Conservation (phyloP, 192 early-diverging fungal species). For the Globomyces pollinis-pini region DNA sequence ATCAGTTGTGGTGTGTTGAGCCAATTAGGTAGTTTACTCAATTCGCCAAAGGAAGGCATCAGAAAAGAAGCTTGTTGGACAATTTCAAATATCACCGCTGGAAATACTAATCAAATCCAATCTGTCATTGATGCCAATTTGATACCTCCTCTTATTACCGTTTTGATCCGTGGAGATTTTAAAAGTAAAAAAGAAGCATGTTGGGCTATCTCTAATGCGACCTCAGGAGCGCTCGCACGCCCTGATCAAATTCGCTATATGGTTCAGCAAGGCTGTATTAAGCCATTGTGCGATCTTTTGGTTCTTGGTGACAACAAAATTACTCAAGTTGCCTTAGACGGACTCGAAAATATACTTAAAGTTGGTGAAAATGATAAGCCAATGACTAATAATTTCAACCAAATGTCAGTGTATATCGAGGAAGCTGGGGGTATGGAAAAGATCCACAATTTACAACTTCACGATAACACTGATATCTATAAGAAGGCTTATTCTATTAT, state of each 20-base stretch:
- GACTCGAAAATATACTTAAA: constrained; percentile 94
- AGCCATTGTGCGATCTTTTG: constrained; percentile 90
- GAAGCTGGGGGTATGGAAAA: constrained; percentile 92
- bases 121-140: constrained; percentile 91
- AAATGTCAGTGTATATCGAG: constrained; percentile 85
- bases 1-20: constrained; percentile 82
- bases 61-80: constrained; percentile 99
- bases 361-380: constrained; percentile 83
- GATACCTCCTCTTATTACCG: constrained; percentile 82
- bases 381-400: constrained; percentile 60
- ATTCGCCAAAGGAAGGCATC: constrained; percentile 87
- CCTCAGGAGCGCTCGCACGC: constrained; percentile 77
- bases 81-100: constrained; percentile 97
- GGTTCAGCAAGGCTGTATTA: constrained; percentile 86
- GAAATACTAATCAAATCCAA: constrained; percentile 89
- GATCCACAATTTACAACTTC: constrained; percentile 88
- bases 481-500: constrained; percentile 93
- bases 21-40: constrained; percentile 74
- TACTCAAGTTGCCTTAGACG: constrained; percentile 94
- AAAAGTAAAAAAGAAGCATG: constrained; percentile 99
- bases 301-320: constrained; percentile 90
- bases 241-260: constrained; percentile 92
- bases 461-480: constrained; percentile 96
- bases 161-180: constrained; percentile 83
- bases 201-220: constrained; percentile 99